These are phyloP conservation scores for Geoglossum glabrum DNA, from an alignment of 495 filamentous ascomycete genomes.

Conservation along the genomic window DNA sequence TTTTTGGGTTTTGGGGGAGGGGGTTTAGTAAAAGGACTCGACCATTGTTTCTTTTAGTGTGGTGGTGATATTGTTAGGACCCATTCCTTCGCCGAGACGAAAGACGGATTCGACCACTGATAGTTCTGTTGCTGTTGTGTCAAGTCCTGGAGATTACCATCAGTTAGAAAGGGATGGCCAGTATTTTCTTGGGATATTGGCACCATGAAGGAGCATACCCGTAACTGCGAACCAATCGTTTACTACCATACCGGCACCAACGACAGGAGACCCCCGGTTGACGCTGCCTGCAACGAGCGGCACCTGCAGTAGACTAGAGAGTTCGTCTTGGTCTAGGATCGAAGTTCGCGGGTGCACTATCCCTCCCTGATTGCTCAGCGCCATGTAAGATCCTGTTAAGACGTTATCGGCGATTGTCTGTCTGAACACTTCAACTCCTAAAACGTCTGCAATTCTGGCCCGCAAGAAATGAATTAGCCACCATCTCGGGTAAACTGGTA, in stretches of 20 bases:
- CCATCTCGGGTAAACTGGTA: neutral
- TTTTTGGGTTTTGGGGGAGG: neutral
- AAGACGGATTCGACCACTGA: conserved; percentile 94
- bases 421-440: conserved; percentile 94
- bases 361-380: conserved; percentile 86
- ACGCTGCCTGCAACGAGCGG: conserved; percentile 86
- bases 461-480: neutral
- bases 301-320: conserved; percentile 81
- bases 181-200: too few relatives aligned
- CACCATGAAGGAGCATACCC: conserved; percentile 9
- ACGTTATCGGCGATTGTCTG: conserved; percentile 97
- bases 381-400: conserved; percentile 87
- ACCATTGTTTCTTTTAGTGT: conserved; percentile 93
- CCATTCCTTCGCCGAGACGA: conserved; percentile 71
- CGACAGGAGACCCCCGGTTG: conserved; percentile 81
- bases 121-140: conserved; percentile 91
- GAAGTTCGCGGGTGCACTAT: conserved; percentile 93
- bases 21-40: conserved; percentile 77
- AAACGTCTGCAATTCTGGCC: conserved; percentile 58
- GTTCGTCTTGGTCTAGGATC: conserved; percentile 94
- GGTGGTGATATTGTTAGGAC: conserved; percentile 49
- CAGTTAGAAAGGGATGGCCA: neutral
- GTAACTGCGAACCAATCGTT: conserved; percentile 99
- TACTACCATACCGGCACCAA: conserved; percentile 95
- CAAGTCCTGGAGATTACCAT: conserved; percentile 35